Conservation (phyloP, 805 yeast genomes). For the Danielia oregonensis region DNA sequence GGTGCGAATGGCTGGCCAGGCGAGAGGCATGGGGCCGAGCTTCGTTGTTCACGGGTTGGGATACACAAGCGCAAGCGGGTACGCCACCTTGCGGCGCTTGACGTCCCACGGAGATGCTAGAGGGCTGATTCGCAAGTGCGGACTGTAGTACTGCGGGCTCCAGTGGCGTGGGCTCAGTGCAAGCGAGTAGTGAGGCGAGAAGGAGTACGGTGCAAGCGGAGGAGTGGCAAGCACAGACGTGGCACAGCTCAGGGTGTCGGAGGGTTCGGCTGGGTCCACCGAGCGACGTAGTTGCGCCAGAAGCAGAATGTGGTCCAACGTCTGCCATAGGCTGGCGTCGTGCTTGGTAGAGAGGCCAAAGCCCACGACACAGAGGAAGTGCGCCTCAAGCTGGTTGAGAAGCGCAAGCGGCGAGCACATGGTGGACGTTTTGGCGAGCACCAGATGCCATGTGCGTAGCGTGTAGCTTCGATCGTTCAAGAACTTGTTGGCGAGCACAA, state of each 20-base stretch:
- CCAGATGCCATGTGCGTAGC: constrained; percentile 46
- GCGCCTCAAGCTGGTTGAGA: constrained; percentile 17
- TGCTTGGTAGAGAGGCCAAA: constrained; percentile 9
- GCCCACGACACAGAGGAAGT: constrained; percentile 13
- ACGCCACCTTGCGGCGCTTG: no score
- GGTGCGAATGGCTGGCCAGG: no score
- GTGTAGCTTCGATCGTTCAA: constrained; percentile 50
- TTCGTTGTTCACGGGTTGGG: no score
- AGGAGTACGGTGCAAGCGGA: no score
- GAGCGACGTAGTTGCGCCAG: neutral
- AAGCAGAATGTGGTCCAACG: constrained; percentile 2
- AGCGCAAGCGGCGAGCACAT: constrained; percentile 11
- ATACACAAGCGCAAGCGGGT: no score
- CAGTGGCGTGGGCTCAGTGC: no score
- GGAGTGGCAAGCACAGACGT: constrained; percentile 1
- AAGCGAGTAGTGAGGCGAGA: no score
- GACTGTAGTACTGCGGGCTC: no score
- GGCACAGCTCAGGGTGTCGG: neutral
- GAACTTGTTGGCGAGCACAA: constrained; percentile 31
- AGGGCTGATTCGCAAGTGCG: no score
- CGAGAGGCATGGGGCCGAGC: no score
- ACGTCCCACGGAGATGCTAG: no score
- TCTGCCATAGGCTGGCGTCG: constrained; percentile 10
- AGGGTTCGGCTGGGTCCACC: neutral
- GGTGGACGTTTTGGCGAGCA: constrained; percentile 9